Base-by-base conservation (phyloP, 2,329 filamentous ascomycete genomes). In the Alternaria brassicae region DNA sequence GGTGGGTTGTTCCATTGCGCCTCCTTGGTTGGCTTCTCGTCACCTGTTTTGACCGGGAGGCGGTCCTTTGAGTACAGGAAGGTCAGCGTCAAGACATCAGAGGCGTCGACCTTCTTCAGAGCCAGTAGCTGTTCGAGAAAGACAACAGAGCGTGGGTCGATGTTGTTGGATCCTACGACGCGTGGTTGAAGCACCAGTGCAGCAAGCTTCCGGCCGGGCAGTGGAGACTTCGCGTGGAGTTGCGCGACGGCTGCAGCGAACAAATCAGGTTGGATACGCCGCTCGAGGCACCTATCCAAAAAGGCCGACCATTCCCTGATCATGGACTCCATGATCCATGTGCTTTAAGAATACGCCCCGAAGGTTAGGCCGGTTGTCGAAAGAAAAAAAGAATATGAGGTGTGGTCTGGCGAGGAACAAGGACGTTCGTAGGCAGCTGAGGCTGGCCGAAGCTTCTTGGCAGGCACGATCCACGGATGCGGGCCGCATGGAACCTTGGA, bases 11-110 rank as follows among this genome's bases (percentile, higher is more conserved):
- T 66, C 70, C 71, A 73, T 58, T 58, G 69, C 21, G 69, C 62
- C 17, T 72, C 60, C 44, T 70, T 71, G 17, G 67, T 23, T 21
- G 61, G 50, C 2, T 40, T 58, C 19, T 70, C 66, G 28, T 67
- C 65, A 6, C 62, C 66, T 45, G 63, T 54, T 55, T 67, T 70
- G 36, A 58, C 19, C n/a, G 66, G 62, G 7, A 71, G 68, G 10
- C 72, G 70, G 48, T 77, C 75, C 49, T 73, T 73, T 37, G 77
- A 78, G 57, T 66, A 75, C 37, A 72, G 61, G 60, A 77, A 77
- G 3, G 74, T 68, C 6, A 74, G 56, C 23, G 65, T 42, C 1
- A 79, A 65, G 7, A 77, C 68, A 40, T 79, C 76, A 13, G 76
- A 71, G 7, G 75, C 72, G 51, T 78, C 72, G 15, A 79, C 53